These are phyloP conservation scores for Phytophthora meadii DNA, from an alignment of 352 stramenopile genomes.

Conservation along the genomic window DNA sequence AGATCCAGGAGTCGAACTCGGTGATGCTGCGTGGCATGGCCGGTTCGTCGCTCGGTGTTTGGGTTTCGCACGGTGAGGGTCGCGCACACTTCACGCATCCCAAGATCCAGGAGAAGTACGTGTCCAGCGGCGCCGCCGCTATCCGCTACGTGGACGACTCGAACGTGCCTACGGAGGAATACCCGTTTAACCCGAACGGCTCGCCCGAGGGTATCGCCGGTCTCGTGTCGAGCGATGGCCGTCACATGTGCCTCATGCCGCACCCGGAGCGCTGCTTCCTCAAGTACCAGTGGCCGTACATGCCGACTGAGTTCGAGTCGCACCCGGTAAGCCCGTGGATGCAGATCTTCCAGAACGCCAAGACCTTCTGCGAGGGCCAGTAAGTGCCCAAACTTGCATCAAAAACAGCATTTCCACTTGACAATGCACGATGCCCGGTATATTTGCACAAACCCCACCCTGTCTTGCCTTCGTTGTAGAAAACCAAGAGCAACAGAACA, in stretches of 20 bases:
- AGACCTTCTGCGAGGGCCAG: conserved; percentile 94
- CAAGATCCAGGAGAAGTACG: conserved; percentile 88
- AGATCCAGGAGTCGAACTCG: conserved; percentile 94
- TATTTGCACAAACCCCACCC: conserved; percentile 22
- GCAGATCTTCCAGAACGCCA: conserved; percentile 99
- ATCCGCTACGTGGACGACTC: conserved; percentile 98
- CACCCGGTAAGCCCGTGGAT: conserved; percentile 94
- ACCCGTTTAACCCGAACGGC: conserved; percentile 99
- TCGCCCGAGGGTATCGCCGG: conserved; percentile 96
- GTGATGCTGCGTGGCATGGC: conserved; percentile 99
- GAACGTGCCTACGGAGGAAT: conserved; percentile 94
- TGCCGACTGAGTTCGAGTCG: conserved; percentile 86
- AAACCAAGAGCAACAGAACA: not conserved
- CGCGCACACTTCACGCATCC: conserved; percentile 96
- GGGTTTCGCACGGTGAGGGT: conserved; percentile 95
- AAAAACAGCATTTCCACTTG: conserved; percentile 16
- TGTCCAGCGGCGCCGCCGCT: conserved; percentile 93
- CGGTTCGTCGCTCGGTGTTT: conserved; percentile 97
- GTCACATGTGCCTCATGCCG: conserved; percentile 99
- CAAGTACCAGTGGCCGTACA: conserved; percentile 98
- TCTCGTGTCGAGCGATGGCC: conserved; percentile 96
- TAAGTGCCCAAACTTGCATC: conserved; percentile 25
- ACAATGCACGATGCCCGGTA: conserved; percentile 24
- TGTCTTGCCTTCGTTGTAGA: conserved; percentile 2
- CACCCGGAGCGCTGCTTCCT: conserved; percentile 98